Base-by-base conservation (phyloP, 768 basidiomycete species). In the Hericium rajendrae region DNA sequence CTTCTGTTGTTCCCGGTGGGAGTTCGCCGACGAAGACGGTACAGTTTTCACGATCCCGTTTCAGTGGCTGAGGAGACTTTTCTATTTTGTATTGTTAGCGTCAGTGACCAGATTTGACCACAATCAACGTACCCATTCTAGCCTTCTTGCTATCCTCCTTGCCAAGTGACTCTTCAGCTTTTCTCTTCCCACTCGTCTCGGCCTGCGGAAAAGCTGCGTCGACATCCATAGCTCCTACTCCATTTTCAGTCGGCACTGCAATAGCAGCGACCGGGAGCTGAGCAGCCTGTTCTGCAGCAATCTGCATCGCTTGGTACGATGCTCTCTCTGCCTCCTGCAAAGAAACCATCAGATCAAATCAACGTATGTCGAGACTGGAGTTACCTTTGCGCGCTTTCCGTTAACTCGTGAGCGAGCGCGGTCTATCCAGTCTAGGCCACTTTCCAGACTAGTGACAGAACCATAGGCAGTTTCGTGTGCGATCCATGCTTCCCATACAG, bases 31-130 rank as follows among this genome's bases (percentile, higher is more conserved):
- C 87, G 58, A 98, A 90, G 4, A 98, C 86, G 0, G 93, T 95
- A 28, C 85, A 83, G 64, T 97, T 90, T 73, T 99, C 97, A 49
- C 97, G 91, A 72, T 99, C 97, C 88, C 88, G 76, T 70, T 88
- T 89, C 28, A 86, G 68, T 8, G 77, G 72, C 1, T 68, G 69
- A 11, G 74, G 68, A 55, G 77, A 77, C 57, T 72, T 64, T 64
- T 82, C 80, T 81, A 54, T 13, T 41, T 37, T 5, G 39, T 39
- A 20, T 48, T 48, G 38, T 63, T 22, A 59, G 40, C 37, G 18
- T 57, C 9, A 24, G 3, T 48, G 10, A 10, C 18, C 16, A 57
- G 56, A 56, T 26, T 56, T 52, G 15, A 57, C 16, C 18, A 9
- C n/a, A 53, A 46, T 60, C 16, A n/a, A 61, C 80, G 52, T 63